A percentile compares a stretch with the other conserved stretches of the same genome.
These are phyloP conservation scores for Digitaria exilis DNA, from an alignment of 202 grass and related monocot species.

Conservation along the genomic window DNA sequence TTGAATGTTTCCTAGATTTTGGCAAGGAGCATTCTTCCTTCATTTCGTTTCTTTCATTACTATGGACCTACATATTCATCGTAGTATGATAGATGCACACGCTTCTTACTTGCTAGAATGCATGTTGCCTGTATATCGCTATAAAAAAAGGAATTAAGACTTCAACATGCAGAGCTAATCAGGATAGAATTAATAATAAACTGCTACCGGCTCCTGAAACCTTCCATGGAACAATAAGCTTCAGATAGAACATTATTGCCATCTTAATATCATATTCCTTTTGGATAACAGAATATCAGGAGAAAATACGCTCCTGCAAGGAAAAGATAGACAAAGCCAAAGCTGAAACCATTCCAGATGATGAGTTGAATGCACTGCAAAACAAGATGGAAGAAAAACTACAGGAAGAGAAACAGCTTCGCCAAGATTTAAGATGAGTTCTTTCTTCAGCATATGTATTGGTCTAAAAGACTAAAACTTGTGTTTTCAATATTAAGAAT, in stretches of 20 bases:
- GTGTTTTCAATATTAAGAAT: background rate
- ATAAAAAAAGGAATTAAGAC: background rate
- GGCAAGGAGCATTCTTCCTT: background rate
- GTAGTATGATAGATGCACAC: background rate
- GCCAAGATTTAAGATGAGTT: slow-evolving; percentile 78
- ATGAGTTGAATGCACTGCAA: slow-evolving; percentile 52
- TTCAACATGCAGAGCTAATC: background rate
- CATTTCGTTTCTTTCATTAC: background rate
- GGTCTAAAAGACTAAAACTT: slow-evolving; percentile 30
- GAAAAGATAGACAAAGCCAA: slow-evolving; percentile 57
- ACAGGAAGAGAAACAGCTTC: slow-evolving; percentile 55
- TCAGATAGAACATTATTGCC: background rate
- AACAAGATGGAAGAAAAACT: slow-evolving; percentile 62
- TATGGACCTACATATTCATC: background rate
- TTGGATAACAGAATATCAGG: slow-evolving; percentile 60
- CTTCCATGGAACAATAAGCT: slow-evolving; percentile 1
- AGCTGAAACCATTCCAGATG: slow-evolving; percentile 57
- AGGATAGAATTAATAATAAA: background rate
- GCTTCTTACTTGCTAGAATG: background rate
- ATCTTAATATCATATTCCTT: slow-evolving; percentile 29
- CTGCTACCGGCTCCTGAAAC: slow-evolving; percentile 12
- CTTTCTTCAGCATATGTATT: slow-evolving; percentile 30
- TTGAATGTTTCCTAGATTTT: background rate
- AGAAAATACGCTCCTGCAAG: slow-evolving; percentile 52
- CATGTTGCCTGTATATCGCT: background rate